A percentile compares a stretch with the other conserved stretches of the same genome.
These are phyloP conservation scores for Rhododendron ovatum DNA, from an alignment of 148 eudicot genomes.

Conservation along the genomic window DNA sequence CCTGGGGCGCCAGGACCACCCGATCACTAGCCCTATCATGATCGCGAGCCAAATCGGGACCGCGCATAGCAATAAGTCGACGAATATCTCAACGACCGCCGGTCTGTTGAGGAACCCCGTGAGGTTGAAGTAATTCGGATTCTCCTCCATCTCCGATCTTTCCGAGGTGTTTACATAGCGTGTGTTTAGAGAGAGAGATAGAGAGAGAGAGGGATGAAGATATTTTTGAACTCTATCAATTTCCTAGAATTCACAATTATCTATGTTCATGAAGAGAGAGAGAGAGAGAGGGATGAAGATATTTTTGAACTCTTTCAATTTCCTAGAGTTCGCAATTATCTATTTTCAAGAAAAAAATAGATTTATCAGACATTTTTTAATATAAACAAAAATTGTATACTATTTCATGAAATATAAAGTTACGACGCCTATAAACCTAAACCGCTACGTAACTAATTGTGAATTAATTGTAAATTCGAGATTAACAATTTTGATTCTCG, in stretches of 20 bases:
- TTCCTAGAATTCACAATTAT: too few relatives aligned
- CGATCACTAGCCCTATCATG: constrained; percentile 74
- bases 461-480: too few relatives aligned
- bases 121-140: constrained; percentile 17
- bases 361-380: too few relatives aligned
- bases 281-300: background rate
- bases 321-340: too few relatives aligned
- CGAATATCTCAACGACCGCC: constrained; percentile 64
- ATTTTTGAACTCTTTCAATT: too few relatives aligned
- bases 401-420: too few relatives aligned
- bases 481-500: too few relatives aligned
- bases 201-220: background rate
- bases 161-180: background rate
- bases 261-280: background rate
- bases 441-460: too few relatives aligned
- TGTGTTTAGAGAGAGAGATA: background rate
- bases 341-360: too few relatives aligned
- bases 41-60: constrained; percentile 90
- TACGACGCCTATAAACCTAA: too few relatives aligned
- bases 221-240: too few relatives aligned
- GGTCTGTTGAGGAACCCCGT: constrained; percentile 36
- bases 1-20: constrained; percentile 92
- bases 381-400: too few relatives aligned
- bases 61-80: constrained; percentile 74
- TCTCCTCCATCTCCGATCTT: constrained; percentile 1